Evolutionary conservation across 495 filamentous ascomycete genomes (phyloP), one percentile per base, ranked within the genome.

Genomic region (Penicillium maclennaniae): DNA sequence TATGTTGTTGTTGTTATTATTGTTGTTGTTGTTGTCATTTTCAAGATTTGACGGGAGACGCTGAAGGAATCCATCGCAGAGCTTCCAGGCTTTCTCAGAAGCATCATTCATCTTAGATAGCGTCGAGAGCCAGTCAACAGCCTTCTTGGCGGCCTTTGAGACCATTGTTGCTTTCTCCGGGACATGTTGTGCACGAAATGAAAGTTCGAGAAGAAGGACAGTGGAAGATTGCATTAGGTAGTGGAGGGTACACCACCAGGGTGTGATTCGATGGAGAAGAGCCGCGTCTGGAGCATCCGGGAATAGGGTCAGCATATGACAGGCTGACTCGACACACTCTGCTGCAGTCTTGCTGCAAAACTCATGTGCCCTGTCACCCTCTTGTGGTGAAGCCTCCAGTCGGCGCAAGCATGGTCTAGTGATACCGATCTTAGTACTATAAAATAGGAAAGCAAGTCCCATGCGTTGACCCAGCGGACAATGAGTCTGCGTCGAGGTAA

Each of bases 191-290:
- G 72, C 70, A 26, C 67, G 62, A 51, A 79, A 81, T 16, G 79
- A 67, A 39, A 83, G 74, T 47, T 87, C 84, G 9, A 84, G 63
- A 34, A 86, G 71, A 4, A 87, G 69, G 1, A 87, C 73, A 0
- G 75, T 77, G 0, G 78, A 71, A 15, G 83, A 79, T 65, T 85
- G 81, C 70, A 83, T 84, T 15, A 87, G 61, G 41, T 82, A 82
- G 61, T 87, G 84, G 1, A 86, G 62, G 6, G 79, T 71, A 48
- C 73, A 80, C 84, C 84, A 87, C 82, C 83, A 87, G 19, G 81
- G 79, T 3, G 74, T 71, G 20, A 74, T 71, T 15, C 69, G 68
- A 56, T 83, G 77, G 3, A 86, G 62, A 1, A 70, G 48, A n/a
- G 55, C 54, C 14, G 60, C 62, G 14, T 71, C 68, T 12, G 67